A percentile compares a stretch with the other conserved stretches of the same genome.
These are phyloP conservation scores for Pyrenochaeta sp. DNA, from an alignment of 2,329 filamentous ascomycete species.

Conservation along the genomic window DNA sequence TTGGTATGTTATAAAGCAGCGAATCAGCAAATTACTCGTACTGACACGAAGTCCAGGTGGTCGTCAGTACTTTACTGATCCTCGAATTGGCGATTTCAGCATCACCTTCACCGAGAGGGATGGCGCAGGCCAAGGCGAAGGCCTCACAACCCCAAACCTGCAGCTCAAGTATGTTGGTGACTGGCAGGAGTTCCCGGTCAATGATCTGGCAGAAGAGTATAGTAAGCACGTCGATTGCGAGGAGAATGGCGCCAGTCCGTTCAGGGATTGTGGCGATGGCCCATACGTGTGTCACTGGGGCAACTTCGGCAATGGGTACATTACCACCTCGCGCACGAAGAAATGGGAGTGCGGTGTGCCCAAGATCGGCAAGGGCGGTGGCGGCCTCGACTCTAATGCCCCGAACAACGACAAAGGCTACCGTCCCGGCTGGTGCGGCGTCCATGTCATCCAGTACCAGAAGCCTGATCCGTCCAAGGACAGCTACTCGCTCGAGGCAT, in stretches of 20 bases:
- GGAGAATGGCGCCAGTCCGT: not conserved
- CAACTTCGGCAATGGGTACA: not conserved
- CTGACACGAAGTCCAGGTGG: not conserved
- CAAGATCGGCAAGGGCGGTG: constrained; percentile 9
- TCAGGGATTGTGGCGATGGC: constrained; percentile 2
- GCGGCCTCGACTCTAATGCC: constrained; percentile 9
- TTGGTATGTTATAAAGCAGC: not conserved
- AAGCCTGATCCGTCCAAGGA: constrained; percentile 18
- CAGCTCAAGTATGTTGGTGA: constrained; percentile 13
- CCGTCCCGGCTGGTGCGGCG: constrained; percentile 10
- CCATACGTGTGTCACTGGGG: constrained; percentile 3
- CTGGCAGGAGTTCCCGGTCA: constrained; percentile 9
- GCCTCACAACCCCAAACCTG: constrained; percentile 12
- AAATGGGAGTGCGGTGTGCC: constrained; percentile 15
- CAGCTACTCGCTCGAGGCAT: constrained; percentile 10
- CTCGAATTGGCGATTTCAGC: constrained; percentile 19
- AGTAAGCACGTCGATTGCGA: not conserved
- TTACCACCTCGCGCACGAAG: constrained; percentile 1
- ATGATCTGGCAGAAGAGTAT: not conserved
- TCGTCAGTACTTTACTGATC: constrained; percentile 13
- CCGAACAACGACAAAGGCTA: constrained; percentile 9
- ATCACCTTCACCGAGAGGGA: constrained; percentile 14
- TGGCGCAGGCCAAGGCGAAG: constrained; percentile 7
- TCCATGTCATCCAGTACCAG: constrained; percentile 16
- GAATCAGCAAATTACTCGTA: not conserved